phyloP scores from a whole-genome alignment of 2,329 filamentous ascomycete genomes.

The Beauveria asiatica region DNA sequence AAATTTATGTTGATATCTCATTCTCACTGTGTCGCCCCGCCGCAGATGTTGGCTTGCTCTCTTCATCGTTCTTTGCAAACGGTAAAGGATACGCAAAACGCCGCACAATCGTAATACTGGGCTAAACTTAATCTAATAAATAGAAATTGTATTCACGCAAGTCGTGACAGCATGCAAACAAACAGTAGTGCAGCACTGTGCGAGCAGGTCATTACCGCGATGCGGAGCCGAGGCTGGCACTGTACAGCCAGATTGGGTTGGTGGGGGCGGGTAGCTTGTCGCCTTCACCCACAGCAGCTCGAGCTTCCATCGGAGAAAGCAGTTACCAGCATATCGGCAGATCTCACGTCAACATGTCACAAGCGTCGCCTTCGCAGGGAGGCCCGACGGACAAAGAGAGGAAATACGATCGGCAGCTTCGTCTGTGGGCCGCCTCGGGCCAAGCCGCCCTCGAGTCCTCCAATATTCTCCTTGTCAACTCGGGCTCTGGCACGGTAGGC shows the following conservation, averaged over 20 bases:
- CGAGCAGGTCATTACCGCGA: not conserved
- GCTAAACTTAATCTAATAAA: too few species aligned
- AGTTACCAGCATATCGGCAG: not conserved
- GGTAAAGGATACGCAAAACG: too few species aligned
- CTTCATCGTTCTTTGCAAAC: not conserved
- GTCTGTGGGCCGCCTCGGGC: constrained; percentile 88
- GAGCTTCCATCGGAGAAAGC: not conserved
- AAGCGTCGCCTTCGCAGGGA: constrained; percentile 29
- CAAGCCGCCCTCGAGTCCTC: constrained; percentile 86
- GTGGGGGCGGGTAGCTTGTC: constrained; percentile 2
- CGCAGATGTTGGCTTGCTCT: not conserved
- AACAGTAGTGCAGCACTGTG: not conserved
- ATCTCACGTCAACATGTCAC: constrained; percentile 16
- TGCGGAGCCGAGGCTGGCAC: not conserved
- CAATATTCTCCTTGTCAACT: constrained; percentile 85
- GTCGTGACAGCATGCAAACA: not conserved
- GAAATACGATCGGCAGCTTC: constrained; percentile 91
- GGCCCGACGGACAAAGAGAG: constrained; percentile 54
- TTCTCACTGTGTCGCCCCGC: not conserved
- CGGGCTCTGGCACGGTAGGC: constrained; percentile 76
- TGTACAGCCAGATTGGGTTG: not conserved
- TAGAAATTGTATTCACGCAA: not conserved
- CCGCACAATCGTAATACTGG: too few species aligned
- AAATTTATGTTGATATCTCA: too few species aligned
- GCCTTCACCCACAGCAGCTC: not conserved